Evolutionary conservation across 768 basidiomycete species (phyloP).

Genomic region (Chalciporus sphaerocephalus): DNA sequence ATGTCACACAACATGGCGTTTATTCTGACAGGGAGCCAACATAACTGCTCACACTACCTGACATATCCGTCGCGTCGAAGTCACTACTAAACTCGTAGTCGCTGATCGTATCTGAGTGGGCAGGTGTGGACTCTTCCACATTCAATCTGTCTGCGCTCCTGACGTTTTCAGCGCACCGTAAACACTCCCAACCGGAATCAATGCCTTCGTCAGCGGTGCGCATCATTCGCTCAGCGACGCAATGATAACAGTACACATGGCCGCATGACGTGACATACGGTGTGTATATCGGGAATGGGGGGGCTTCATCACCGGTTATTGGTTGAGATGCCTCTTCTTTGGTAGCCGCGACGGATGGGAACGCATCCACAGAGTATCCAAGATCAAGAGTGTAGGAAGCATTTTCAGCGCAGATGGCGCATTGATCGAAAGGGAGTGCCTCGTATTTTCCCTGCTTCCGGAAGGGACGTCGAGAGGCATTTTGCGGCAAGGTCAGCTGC

Average conservation of each 20-base stretch:
- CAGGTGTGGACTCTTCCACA: constrained; percentile 27
- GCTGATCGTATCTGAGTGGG: constrained; percentile 35
- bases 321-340: constrained; percentile 10
- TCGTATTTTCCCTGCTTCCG: constrained; percentile 58
- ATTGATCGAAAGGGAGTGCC: constrained; percentile 67
- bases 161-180: constrained; percentile 71
- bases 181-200: constrained; percentile 69
- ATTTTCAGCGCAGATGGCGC: constrained; percentile 86
- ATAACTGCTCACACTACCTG: constrained; percentile 44
- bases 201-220: constrained; percentile 60
- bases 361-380: constrained; percentile 48
- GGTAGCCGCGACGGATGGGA: constrained; percentile 32
- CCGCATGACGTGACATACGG: constrained; percentile 82
- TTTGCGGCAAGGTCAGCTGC: constrained; percentile 15
- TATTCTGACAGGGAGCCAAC: constrained; percentile 33
- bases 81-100: constrained; percentile 59
- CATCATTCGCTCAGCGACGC: constrained; percentile 80
- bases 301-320: constrained; percentile 31
- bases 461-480: constrained; percentile 7
- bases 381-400: constrained; percentile 57
- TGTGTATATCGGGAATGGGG: constrained; percentile 67
- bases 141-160: constrained; percentile 55
- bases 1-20: background rate
- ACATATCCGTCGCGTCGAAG: constrained; percentile 45
- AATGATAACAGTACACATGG: constrained; percentile 91